Evolutionary conservation across 78 protist species (phyloP).

Genomic region (Capsaspora owczarzaki): DNA sequence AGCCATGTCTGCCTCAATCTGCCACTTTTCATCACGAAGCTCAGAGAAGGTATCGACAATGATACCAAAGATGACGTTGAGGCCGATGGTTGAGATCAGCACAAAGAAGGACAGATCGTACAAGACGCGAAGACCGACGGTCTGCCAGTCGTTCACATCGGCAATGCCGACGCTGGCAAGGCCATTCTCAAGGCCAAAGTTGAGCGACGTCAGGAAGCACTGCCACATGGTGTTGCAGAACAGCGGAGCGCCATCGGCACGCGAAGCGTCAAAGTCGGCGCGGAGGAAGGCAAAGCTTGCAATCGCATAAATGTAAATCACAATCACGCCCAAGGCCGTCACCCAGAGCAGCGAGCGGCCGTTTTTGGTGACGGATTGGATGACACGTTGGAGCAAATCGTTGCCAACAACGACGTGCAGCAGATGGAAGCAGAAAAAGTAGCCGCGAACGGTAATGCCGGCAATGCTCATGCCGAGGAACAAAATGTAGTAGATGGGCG

Average conservation of each 20-base stretch:
- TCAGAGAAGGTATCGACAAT: constrained; percentile 6
- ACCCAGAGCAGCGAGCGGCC: constrained; percentile 26
- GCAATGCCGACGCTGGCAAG: neutral
- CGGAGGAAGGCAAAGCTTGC: constrained; percentile 20
- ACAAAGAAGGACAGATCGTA: constrained; percentile 20
- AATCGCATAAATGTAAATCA: constrained; percentile 24
- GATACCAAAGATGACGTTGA: constrained; percentile 48
- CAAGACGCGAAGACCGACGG: neutral
- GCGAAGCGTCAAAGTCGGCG: neutral
- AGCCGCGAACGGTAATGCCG: neutral
- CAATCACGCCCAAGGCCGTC: constrained; percentile 3
- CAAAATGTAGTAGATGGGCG: neutral
- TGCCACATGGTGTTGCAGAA: neutral
- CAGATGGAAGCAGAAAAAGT: neutral
- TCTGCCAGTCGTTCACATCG: neutral
- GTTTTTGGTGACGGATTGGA: constrained; percentile 17
- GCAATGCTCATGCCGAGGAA: neutral
- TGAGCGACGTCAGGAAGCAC: neutral
- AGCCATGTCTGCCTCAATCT: neutral
- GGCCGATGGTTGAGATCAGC: constrained; percentile 15
- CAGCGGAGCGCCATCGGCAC: neutral
- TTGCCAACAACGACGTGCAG: neutral
- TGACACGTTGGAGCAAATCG: constrained; percentile 7
- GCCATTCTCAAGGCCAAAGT: neutral
- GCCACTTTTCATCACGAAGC: constrained; percentile 2